Evolutionary conservation across 2,329 filamentous ascomycete species (phyloP).

Genomic region (Trichocomaceae sp.): DNA sequence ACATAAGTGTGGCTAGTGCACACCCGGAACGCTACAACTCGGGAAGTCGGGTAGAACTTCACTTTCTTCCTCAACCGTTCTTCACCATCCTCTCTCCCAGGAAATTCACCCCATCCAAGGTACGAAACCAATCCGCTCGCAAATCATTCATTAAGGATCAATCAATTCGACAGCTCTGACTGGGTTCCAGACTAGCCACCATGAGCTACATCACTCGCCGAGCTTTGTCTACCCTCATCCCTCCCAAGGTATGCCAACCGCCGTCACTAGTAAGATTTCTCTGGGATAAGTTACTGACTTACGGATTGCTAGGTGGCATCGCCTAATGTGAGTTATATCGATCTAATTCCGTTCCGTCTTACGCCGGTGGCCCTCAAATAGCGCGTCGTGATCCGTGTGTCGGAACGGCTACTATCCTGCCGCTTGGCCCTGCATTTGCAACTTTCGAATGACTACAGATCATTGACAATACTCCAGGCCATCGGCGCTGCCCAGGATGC

Average conservation of each 20-base stretch:
- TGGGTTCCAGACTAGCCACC: conserved; percentile 43
- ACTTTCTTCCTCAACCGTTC: conserved; percentile 23
- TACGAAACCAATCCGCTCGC: neutral
- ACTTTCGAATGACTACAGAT: conserved; percentile 2
- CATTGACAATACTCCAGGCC: conserved; percentile 56
- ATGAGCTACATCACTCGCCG: conserved; percentile 92
- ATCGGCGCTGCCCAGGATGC: conserved; percentile 94
- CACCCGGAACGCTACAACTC: conserved; percentile 8
- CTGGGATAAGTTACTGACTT: conserved; percentile 34
- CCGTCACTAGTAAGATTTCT: neutral
- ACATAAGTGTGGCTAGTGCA: conserved; percentile 13
- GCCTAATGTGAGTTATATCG: conserved; percentile 32
- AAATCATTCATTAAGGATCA: conserved; percentile 8
- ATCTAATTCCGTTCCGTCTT: conserved; percentile 1
- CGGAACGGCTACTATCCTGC: neutral
- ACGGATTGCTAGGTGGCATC: conserved; percentile 28
- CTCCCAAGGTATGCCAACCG: conserved; percentile 72
- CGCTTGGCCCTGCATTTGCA: neutral
- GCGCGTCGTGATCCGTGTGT: neutral
- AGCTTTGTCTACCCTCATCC: conserved; percentile 96
- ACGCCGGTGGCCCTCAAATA: neutral
- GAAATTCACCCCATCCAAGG: conserved; percentile 5
- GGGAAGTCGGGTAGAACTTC: conserved; percentile 21
- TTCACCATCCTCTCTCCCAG: conserved; percentile 14
- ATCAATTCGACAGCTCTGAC: neutral